Base-by-base conservation (phyloP, 2,329 filamentous ascomycete species). In the Colletotrichum horii region DNA sequence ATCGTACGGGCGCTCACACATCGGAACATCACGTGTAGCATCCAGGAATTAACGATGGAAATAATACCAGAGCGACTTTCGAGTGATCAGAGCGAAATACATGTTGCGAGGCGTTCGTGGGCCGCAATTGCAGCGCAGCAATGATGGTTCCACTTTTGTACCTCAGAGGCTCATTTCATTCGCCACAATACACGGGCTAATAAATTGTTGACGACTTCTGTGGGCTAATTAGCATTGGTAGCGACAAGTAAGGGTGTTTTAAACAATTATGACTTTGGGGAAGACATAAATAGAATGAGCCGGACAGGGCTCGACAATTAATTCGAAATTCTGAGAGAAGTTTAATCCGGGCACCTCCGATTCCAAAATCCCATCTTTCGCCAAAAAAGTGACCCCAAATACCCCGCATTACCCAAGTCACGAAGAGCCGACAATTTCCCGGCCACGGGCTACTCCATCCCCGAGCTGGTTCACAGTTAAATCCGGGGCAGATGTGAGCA, bases 61-160 rank as follows among this genome's bases (percentile, higher is more conserved):
- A 36, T 16, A 6, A 16, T 4, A 16, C 6, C 6, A 2, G 6
- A 6, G 3, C 14, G 6, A 16, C 0, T 8, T 38, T 38, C 3
- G 7, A 19, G 36, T 4, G 36, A 38, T 19, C 36, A 38, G 16
- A 38, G 38, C 34, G 16, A 36, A 15, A 36, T 8, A 36, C 6
- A 8, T 36, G 34, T 16, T 16, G 15, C 34, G 15, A 14, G 9
- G 30, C 30, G 30, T 32, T 32, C 30, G 3, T 32, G 16, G 3
- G 14, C 5, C 6, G 34, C 6, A 36, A 16, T 4, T 36, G 14
- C 14, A 36, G 3, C 16, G 34, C 15, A 36, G 15, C 34, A 36
- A 36, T 36, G 16, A 2, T 36, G 14, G 16, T 6, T 0, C 16
- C 19, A 43, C 16, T 0, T 11, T n/a, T 9, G 8, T 38, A 0